phyloP scores from a whole-genome alignment of 176 grass and related monocot species.

The Bromus sterilis region DNA sequence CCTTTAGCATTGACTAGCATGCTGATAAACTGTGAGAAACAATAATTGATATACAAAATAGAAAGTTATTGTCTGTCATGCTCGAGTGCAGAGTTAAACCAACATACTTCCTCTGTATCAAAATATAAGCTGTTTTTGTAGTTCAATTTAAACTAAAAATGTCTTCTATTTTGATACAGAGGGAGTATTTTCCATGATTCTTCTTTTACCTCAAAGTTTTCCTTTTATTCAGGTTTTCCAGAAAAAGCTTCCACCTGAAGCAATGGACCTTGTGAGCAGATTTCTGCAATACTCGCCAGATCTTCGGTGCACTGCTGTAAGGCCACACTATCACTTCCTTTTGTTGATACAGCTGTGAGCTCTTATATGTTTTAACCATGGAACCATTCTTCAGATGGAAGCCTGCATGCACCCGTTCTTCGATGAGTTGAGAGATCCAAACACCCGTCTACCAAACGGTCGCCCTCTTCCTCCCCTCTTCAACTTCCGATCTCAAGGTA shows the following conservation, averaged over 20 bases:
- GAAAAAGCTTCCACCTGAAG: conserved; percentile 74
- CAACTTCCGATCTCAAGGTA: conserved; percentile 89
- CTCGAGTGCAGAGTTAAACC: not conserved
- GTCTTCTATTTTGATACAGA: too few species aligned
- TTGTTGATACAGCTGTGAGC: not conserved
- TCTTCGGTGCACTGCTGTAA: conserved; percentile 92
- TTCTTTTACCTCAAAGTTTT: not conserved
- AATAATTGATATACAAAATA: not conserved
- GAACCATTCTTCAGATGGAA: conserved; percentile 55
- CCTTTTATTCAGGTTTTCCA: conserved; percentile 71
- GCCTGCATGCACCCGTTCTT: conserved; percentile 97
- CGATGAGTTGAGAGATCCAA: conserved; percentile 86
- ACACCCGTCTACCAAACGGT: conserved; percentile 67
- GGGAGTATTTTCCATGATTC: too few species aligned
- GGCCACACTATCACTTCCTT: not conserved
- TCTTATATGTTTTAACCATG: conserved; percentile 1
- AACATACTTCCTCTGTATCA: not conserved
- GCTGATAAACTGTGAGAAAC: not conserved
- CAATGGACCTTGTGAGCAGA: conserved; percentile 82
- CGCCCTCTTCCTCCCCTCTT: conserved; percentile 85
- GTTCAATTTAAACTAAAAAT: too few species aligned
- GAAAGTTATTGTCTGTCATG: not conserved
- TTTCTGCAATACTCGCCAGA: conserved; percentile 93
- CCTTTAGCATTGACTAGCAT: not conserved
- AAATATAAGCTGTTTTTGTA: too few species aligned